A percentile compares a stretch with the other conserved stretches of the same genome.
phyloP scores from a whole-genome alignment of 371 early-diverging fungal species.

The Mucor indicus region DNA sequence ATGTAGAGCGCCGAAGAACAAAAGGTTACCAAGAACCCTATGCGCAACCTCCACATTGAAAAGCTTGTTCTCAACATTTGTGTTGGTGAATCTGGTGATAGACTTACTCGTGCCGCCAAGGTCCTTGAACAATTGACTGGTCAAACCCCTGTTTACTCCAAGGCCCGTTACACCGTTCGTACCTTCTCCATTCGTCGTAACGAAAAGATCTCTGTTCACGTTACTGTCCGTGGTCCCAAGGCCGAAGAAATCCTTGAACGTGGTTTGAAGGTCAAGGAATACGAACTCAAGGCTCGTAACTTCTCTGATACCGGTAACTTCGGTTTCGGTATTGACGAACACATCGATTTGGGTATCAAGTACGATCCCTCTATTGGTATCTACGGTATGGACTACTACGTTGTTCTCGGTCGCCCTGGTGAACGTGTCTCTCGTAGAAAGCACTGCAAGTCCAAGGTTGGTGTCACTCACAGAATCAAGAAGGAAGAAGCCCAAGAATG shows the following conservation, averaged over 20 bases:
- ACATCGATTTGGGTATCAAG: slow-evolving; percentile 99
- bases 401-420: slow-evolving; percentile 98
- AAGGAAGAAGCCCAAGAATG: slow-evolving; percentile 47
- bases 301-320: slow-evolving; percentile 99
- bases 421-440: slow-evolving; percentile 96
- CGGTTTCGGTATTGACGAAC: slow-evolving; percentile 99
- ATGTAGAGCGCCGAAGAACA: slow-evolving; percentile 70
- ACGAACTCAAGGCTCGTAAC: slow-evolving; percentile 94
- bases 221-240: slow-evolving; percentile 94
- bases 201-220: slow-evolving; percentile 99
- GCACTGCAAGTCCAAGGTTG: slow-evolving; percentile 85
- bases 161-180: slow-evolving; percentile 99
- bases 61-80: slow-evolving; percentile 99
- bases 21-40: slow-evolving; percentile 76
- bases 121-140: slow-evolving; percentile 99
- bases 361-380: slow-evolving; percentile 99
- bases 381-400: slow-evolving; percentile 98
- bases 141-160: slow-evolving; percentile 99
- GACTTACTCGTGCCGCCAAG: slow-evolving; percentile 99
- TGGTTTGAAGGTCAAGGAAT: slow-evolving; percentile 99
- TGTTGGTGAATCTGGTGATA: slow-evolving; percentile 99
- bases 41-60: slow-evolving; percentile 97
- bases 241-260: slow-evolving; percentile 95
- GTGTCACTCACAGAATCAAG: slow-evolving; percentile 91
- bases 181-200: slow-evolving; percentile 99